Base-by-base conservation (phyloP, 2,329 filamentous ascomycete genomes). In the Aureobasidium namibiae region DNA sequence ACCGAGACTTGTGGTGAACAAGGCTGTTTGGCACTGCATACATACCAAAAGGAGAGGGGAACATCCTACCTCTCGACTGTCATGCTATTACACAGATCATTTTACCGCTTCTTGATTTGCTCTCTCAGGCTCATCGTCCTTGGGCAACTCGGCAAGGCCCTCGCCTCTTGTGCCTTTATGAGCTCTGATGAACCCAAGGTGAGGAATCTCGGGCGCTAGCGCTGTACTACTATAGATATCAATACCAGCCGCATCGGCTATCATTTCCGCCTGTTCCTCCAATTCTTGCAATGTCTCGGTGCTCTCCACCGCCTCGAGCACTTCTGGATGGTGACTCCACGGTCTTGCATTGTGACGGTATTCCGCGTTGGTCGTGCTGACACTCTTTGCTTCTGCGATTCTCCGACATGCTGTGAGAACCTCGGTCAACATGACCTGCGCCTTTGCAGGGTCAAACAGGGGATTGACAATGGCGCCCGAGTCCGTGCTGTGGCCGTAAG, bases 241-340 rank as follows among this genome's bases (percentile, higher is more conserved):
- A 65, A 67, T 67, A 9, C 61, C 63, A 29, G 66, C 44, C 45
- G 63, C 58, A 52, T 71, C 69, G 49, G 65, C 67, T 36, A 70
- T 64, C 23, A 46, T 39, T 64, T 63, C 67, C n/a, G 67, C 68
- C 45, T 66, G 56, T 14, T 36, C 33, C 56, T 62, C 61, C 59
- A 69, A 41, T 14, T 50, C 61, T 13, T 64, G 60, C 10, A 68
- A 16, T 26, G 14, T n/a, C 11, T 45, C 39, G 13, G 7, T 9
- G 26, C 36, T 18, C 26, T 56, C 52, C 3, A 56, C 14, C 5
- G 14, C 52, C 7, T 56, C 52, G 24, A 56, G 21, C 16, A 54
- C 38, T 42, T 54, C 50, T 5, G 3, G 23, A 21, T 45, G 38
- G 3, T 13, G 4, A 36, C 52, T 56, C 52, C 52, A 56, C 1